Base-by-base conservation (phyloP, 2,329 filamentous ascomycete genomes). In the Fusarium nematophilum region DNA sequence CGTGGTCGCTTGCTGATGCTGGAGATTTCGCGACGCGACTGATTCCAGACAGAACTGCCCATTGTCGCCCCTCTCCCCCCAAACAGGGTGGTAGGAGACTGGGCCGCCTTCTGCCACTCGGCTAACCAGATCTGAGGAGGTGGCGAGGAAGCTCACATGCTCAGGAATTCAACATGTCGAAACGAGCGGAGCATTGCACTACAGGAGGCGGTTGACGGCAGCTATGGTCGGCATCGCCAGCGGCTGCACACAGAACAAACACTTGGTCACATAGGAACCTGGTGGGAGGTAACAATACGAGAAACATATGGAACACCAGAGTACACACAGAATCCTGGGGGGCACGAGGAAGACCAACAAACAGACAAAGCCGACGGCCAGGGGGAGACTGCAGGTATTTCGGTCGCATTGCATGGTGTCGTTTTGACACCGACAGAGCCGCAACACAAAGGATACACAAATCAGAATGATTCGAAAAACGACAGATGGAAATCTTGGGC, bases 21-120 rank as follows among this genome's bases (percentile, higher is more conserved):
- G n/a, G n/a, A n/a, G n/a, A n/a, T n/a, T n/a, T n/a, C n/a, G n/a
- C n/a, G n/a, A n/a, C n/a, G n/a, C n/a, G n/a, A n/a, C n/a, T n/a
- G 27, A 45, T 45, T 27, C 21, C 29, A 45, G 40, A 45, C 27
- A 45, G 40, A 45, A 18, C 21, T 45, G 30, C 40, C 40, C 13
- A 34, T 29, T 45, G 40, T 45, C 40, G 40, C 40, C 36, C 31
- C 11, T 11, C 31, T 18, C 23, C 38, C 38, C 27, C 36, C 36
- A 45, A 45, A 34, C 29, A 45, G 17, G 27, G 40, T 45, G 26
- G 18, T 25, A 9, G 30, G 25, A 25, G 27, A 34, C 13, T 45
- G n/a, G 27, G 40, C 11, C 30, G 14, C 40, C 40, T 25, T 45
- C 9, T 25, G 17, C 30, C 18, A 45, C 40, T 34, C 18, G 27